These are phyloP conservation scores for Leccinum rimulosum DNA, from an alignment of 768 basidiomycete species.

Conservation along the genomic window DNA sequence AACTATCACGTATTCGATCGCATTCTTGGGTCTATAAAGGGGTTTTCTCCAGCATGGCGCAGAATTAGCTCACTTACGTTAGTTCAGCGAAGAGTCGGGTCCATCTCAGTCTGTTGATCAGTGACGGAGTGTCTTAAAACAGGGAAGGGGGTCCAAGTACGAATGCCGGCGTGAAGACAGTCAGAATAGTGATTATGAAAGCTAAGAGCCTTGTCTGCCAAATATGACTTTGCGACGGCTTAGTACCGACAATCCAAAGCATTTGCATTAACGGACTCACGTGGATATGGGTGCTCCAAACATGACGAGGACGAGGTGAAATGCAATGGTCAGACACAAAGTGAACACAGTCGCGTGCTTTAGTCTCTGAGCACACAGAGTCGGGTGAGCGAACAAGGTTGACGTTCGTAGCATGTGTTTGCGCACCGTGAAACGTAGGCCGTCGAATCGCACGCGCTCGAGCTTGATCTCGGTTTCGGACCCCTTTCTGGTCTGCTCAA, in stretches of 20 bases:
- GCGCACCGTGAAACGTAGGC: conserved; percentile 38
- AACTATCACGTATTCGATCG: conserved; percentile 73
- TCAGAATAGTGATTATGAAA: conserved; percentile 63
- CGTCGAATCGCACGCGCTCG: conserved; percentile 40
- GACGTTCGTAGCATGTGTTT: conserved; percentile 18
- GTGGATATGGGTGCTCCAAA: conserved; percentile 74
- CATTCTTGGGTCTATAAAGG: conserved; percentile 47
- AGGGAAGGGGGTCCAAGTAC: conserved; percentile 62
- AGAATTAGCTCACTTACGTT: conserved; percentile 51
- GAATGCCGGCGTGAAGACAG: conserved; percentile 66
- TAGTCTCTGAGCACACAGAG: conserved; percentile 42
- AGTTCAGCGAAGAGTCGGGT: conserved; percentile 78
- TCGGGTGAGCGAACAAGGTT: conserved; percentile 3
- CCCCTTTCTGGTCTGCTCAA: conserved; percentile 39
- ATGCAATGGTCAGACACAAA: conserved; percentile 41
- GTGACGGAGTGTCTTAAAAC: conserved; percentile 38
- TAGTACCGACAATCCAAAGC: not conserved
- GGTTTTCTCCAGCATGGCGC: conserved; percentile 1
- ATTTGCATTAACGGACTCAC: conserved; percentile 34
- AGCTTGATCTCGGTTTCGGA: conserved; percentile 42
- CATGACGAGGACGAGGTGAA: conserved; percentile 53
- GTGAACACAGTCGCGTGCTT: conserved; percentile 54
- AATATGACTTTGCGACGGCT: conserved; percentile 40
- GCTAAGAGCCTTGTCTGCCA: conserved; percentile 67
- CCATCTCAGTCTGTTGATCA: conserved; percentile 65